A percentile compares a stretch with the other conserved stretches of the same genome.
Evolutionary conservation across 495 filamentous ascomycete species (phyloP).

Genomic region (Penicillium parvum): DNA sequence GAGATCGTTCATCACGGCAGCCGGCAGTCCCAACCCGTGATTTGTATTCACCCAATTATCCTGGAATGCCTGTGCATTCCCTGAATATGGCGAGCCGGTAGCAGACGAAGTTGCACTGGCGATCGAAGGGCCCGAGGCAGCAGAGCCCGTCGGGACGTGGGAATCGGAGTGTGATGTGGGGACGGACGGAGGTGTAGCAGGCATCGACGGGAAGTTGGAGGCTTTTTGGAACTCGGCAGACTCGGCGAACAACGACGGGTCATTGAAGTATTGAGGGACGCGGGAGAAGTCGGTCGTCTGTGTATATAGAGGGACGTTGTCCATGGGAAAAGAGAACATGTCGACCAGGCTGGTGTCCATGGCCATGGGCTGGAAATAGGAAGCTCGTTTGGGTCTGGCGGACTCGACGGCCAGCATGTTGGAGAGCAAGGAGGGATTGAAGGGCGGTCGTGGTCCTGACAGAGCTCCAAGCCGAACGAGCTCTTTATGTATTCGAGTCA

Average conservation of each 20-base stretch:
- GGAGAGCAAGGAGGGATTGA: slow-evolving; percentile 3
- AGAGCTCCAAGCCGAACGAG: neutral
- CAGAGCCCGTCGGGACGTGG: slow-evolving; percentile 59
- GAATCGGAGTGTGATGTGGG: slow-evolving; percentile 34
- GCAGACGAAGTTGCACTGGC: slow-evolving; percentile 71
- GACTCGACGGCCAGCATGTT: slow-evolving; percentile 41
- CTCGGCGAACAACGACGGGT: slow-evolving; percentile 22
- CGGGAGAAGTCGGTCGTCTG: slow-evolving; percentile 24
- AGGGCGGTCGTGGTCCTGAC: too few relatives aligned
- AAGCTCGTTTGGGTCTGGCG: slow-evolving; percentile 29
- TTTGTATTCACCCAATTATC: slow-evolving; percentile 58
- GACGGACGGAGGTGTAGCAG: slow-evolving; percentile 33
- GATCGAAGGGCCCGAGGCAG: slow-evolving; percentile 67
- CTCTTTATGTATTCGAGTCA: neutral
- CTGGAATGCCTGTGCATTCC: slow-evolving; percentile 54
- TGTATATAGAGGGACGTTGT: slow-evolving; percentile 22
- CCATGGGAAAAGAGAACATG: slow-evolving; percentile 31
- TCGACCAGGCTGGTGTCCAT: slow-evolving; percentile 36
- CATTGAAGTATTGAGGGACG: slow-evolving; percentile 29
- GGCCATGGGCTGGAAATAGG: slow-evolving; percentile 34
- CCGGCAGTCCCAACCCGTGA: slow-evolving; percentile 62
- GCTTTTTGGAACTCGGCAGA: slow-evolving; percentile 29
- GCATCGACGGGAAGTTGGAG: slow-evolving; percentile 32
- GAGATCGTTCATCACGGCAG: slow-evolving; percentile 59
- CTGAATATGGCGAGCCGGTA: slow-evolving; percentile 75